Conservation (phyloP, 108 stramenopile genomes). For the Ochromonas danica region DNA sequence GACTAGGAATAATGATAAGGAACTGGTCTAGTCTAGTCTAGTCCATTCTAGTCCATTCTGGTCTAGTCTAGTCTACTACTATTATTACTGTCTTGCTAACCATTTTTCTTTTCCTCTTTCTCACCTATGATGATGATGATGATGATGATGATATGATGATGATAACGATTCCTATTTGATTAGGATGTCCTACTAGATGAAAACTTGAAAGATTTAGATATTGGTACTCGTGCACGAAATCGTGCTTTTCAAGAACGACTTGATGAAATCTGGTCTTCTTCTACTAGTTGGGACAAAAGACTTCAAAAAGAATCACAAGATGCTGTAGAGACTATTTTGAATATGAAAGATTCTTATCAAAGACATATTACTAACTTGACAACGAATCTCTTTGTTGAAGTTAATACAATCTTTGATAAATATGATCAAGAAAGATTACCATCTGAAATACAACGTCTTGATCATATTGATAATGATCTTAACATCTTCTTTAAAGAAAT, state of each 20-base stretch:
- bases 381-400: background rate
- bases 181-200: background rate
- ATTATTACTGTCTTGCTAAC: background rate
- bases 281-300: background rate
- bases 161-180: background rate
- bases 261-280: constrained; percentile 22
- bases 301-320: constrained; percentile 23
- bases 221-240: constrained; percentile 27
- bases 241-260: constrained; percentile 10
- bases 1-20: no score
- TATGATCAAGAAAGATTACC: constrained; percentile 12
- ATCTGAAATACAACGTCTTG: background rate
- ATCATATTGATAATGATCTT: constrained; percentile 3
- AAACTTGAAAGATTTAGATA: constrained; percentile 8
- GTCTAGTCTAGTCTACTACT: background rate
- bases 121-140: background rate
- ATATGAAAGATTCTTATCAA: constrained; percentile 23
- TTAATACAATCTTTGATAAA: constrained; percentile 21
- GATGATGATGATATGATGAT: background rate
- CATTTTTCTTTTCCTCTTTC: background rate
- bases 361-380: background rate
- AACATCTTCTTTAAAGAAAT: constrained; percentile 24
- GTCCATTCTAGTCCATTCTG: no score
- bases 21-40: no score
- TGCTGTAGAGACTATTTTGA: constrained; percentile 16